Evolutionary conservation across 805 yeast genomes (phyloP), one percentile per base, ranked within the genome.

Genomic region (Metschnikowia picachoensis): DNA sequence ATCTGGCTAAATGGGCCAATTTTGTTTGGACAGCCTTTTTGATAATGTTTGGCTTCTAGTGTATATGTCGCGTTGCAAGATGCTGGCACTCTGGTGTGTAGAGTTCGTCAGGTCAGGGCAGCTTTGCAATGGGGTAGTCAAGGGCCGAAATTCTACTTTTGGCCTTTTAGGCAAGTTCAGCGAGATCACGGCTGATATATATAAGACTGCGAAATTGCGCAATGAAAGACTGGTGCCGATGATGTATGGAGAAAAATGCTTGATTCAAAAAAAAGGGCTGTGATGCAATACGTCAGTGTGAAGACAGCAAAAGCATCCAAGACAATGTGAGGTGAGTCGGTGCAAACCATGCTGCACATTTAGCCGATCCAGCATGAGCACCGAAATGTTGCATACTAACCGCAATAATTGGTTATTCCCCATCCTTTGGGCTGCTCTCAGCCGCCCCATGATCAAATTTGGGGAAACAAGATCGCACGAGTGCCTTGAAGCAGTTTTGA

Each of bases 311-410:
- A 39, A 30, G n/a, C 15, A 30, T 12, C 37, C 33, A 39, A 35
- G 35, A 39, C 43, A 39, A 13, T n/a, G 14, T 13, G 15, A 13
- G 13, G 35, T 37, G n/a, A 32, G 10, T 39, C 15, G 44, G 35
- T 36, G 48, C 44, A 44, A 40, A 16, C 41, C 41, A 27, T 31
- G 48, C 44, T 36, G 44, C 41, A 40, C 12, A 30, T 37, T 28
- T 39, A 30, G 34, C 38, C 43, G 43, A 20, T 11, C n/a, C 30
- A 20, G 43, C 43, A 35, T 34, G 40, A 14, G 39, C 37, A 30
- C 35, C 33, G 27, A 30, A 30, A 14, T 11, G 12, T 31, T 32
- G 44, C 48, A 39, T 39, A 28, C 10, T 20, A 28, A 27, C 33
- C 2, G 17, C n/a, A 8, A 12, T 3, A 31, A 15, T 31, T 13